Base-by-base conservation (phyloP, 106 monocot genomes). In the Narthecium ossifragum region DNA sequence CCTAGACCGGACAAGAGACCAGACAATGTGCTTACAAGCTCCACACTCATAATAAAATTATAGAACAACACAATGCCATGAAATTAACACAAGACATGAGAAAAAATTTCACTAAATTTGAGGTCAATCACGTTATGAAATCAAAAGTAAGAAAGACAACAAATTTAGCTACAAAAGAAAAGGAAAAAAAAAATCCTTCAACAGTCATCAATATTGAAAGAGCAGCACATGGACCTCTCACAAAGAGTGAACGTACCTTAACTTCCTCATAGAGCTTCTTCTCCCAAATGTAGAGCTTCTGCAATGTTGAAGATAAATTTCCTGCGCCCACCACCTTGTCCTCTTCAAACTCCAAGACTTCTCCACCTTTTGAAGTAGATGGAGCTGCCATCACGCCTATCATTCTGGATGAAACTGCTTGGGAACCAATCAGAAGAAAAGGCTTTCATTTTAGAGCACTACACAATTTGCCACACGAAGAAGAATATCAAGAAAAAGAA, bases 281-380 rank as follows among this genome's bases (percentile, higher is more conserved):
- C 72, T 86, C 86, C 86, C 86, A 86, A 45, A 81, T 65, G 61
- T 86, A 81, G 53, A 86, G 63, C 59, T 81, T 81, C 57, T 86
- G 75, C 55, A 86, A 52, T 13, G 75, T 75, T 2, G 69, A 71
- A 18, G 78, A 81, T 41, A 78, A 68, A 53, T 64, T 80, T 46
- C 47, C 24, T 0, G 77, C 47, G 15, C 64, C 60, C 51, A 33
- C 41, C 18, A 46, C 51, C 51, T 64, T 72, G 14, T 68, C 81
- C 24, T 75, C 78, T 60, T 78, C 75, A 39, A 64, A 71, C 21
- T 58, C 68, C 40, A 75, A 51, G 18, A 72, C 67, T 22, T 76
- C 62, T n/a, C 69, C 74, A 40, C 38, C 53, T 45, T 63, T 65
- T 4, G 46, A 65, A 0, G 53, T 41, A 15, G 70, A 55, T 12